phyloP scores from a whole-genome alignment of 2,329 filamentous ascomycete genomes.

The Calonectria naviculata region DNA sequence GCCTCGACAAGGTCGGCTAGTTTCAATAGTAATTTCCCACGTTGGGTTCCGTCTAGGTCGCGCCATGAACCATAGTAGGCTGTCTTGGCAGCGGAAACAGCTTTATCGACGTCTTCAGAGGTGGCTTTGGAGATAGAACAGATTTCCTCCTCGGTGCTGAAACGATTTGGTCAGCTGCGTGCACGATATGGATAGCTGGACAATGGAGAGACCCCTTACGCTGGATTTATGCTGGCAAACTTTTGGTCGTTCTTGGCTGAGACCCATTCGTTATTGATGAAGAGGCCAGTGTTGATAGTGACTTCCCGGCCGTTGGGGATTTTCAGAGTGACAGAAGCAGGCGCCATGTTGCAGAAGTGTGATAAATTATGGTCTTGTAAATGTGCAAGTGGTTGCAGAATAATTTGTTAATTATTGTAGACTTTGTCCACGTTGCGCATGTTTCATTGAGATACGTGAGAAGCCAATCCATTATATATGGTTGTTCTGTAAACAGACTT shows the following conservation, averaged over 20 bases:
- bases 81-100: neutral
- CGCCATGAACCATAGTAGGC: constrained; percentile 22
- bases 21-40: constrained; percentile 10
- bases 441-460: too few species aligned
- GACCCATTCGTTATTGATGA: constrained; percentile 43
- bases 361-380: too few species aligned
- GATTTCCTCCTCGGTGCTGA: neutral
- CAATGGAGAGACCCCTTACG: constrained; percentile 27
- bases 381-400: too few species aligned
- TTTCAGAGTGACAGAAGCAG: constrained; percentile 27
- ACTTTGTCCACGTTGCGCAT: too few species aligned
- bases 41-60: constrained; percentile 9
- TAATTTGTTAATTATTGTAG: too few species aligned
- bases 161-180: neutral
- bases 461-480: too few species aligned
- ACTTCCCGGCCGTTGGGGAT: constrained; percentile 39
- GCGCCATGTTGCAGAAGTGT: too few species aligned
- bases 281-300: constrained; percentile 52
- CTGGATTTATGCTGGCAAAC: constrained; percentile 33
- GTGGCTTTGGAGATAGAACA: neutral
- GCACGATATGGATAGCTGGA: too few species aligned
- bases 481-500: too few species aligned
- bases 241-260: constrained; percentile 30
- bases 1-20: constrained; percentile 21
- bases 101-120: constrained; percentile 16